These are phyloP conservation scores for Tuctoria greenei DNA, from an alignment of 176 grass and related monocot species.

Conservation along the genomic window DNA sequence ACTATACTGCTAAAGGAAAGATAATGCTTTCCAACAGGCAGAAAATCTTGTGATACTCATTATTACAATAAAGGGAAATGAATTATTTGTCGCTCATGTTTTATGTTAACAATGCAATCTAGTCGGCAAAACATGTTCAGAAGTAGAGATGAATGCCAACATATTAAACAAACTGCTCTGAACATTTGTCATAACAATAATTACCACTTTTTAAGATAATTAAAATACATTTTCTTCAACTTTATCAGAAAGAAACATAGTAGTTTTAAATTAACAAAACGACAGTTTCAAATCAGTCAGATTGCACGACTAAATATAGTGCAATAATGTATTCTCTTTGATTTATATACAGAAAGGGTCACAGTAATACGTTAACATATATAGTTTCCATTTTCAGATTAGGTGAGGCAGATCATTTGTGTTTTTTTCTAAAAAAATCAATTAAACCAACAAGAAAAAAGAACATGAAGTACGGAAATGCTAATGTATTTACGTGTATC, in stretches of 20 bases:
- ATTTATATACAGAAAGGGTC: neutral
- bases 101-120: neutral
- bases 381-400: neutral
- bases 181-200: neutral
- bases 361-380: neutral
- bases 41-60: neutral
- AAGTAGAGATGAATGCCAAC: neutral
- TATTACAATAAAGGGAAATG: neutral
- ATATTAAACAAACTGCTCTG: neutral
- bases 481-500: slow-evolving; percentile 78
- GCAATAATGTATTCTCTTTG: neutral
- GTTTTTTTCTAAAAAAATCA: neutral
- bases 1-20: neutral
- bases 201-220: neutral
- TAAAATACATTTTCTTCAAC: neutral
- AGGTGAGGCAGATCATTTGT: neutral
- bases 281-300: neutral
- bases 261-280: neutral
- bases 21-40: neutral
- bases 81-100: neutral
- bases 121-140: neutral
- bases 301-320: neutral
- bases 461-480: neutral
- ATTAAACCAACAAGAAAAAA: slow-evolving; percentile 21
- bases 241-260: neutral